A percentile compares a stretch with the other conserved stretches of the same genome.
These are phyloP conservation scores for Laburnicola sp. DNA, from an alignment of 2,329 filamentous ascomycete species.

Conservation along the genomic window DNA sequence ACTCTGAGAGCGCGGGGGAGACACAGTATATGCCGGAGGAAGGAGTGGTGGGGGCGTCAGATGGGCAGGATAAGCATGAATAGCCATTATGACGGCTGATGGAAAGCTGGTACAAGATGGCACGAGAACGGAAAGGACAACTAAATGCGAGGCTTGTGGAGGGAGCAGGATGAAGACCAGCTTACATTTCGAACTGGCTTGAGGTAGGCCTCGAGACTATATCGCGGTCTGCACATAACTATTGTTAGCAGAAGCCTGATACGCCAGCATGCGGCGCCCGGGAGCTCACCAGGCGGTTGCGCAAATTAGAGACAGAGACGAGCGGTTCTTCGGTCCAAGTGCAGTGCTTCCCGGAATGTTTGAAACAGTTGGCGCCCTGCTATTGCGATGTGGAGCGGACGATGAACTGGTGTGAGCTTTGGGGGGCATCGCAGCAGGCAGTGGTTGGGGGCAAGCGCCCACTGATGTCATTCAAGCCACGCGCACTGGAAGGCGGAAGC, in stretches of 20 bases:
- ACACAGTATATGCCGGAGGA: constrained; percentile 29
- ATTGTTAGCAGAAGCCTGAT: constrained; percentile 29
- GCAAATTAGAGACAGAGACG: constrained; percentile 10
- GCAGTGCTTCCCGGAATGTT: constrained; percentile 11
- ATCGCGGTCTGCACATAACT: constrained; percentile 19
- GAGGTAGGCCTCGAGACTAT: constrained; percentile 19
- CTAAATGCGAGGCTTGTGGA: constrained; percentile 3
- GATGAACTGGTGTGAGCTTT: constrained; percentile 23
- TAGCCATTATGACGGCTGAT: constrained; percentile 24
- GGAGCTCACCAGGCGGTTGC: constrained; percentile 22
- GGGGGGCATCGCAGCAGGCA: constrained; percentile 19
- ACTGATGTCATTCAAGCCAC: constrained; percentile 25
- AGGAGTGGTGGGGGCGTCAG: constrained; percentile 27
- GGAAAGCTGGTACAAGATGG: constrained; percentile 8
- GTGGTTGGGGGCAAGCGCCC: constrained; percentile 22
- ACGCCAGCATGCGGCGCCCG: constrained; percentile 5
- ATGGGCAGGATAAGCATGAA: constrained; percentile 25
- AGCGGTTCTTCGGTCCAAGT: constrained; percentile 5
- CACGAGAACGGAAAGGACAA: constrained; percentile 6
- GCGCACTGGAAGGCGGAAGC: not conserved
- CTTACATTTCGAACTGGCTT: constrained; percentile 38
- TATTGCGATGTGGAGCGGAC: constrained; percentile 10
- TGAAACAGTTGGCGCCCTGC: constrained; percentile 29
- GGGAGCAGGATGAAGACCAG: constrained; percentile 26
- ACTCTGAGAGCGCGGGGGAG: constrained; percentile 27